Evolutionary conservation across 306 rosid genomes (phyloP).

Genomic region (Medicago truncatula): DNA sequence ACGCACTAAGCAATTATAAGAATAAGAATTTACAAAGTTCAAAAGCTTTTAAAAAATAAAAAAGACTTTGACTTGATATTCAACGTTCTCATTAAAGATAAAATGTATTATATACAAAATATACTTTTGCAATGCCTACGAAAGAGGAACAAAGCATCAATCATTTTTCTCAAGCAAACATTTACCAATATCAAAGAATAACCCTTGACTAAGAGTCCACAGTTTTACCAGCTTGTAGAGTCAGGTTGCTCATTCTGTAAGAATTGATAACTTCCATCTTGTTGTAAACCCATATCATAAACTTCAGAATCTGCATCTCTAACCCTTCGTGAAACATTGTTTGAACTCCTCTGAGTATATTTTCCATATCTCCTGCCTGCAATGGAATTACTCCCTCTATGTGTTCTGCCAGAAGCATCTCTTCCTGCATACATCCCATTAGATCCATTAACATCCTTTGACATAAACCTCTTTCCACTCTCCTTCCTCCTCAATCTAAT

Average conservation of each 20-base stretch:
- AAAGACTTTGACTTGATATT: neutral
- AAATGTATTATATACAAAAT: constrained; percentile 40
- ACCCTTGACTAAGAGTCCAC: constrained; percentile 10
- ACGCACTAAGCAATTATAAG: constrained; percentile 24
- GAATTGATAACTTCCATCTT: constrained; percentile 72
- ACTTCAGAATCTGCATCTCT: constrained; percentile 55
- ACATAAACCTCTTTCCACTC: constrained; percentile 44
- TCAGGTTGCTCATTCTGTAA: constrained; percentile 46
- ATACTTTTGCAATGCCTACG: neutral
- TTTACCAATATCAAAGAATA: constrained; percentile 20
- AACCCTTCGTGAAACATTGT: constrained; percentile 44
- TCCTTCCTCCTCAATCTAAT: constrained; percentile 45
- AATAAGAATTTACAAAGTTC: constrained; percentile 2
- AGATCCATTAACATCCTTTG: constrained; percentile 47
- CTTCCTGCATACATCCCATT: constrained; percentile 43
- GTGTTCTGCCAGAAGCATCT: constrained; percentile 52
- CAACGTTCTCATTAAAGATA: constrained; percentile 16
- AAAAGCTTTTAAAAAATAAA: neutral
- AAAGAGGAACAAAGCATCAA: constrained; percentile 19
- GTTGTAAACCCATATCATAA: constrained; percentile 75
- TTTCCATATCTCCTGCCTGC: constrained; percentile 34
- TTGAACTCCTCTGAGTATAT: constrained; percentile 25
- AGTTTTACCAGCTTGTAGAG: constrained; percentile 13
- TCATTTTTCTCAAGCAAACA: constrained; percentile 29
- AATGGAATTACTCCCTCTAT: constrained; percentile 42